Base-by-base conservation (phyloP, 345 rosid genomes). In the Mercurialis annua region DNA sequence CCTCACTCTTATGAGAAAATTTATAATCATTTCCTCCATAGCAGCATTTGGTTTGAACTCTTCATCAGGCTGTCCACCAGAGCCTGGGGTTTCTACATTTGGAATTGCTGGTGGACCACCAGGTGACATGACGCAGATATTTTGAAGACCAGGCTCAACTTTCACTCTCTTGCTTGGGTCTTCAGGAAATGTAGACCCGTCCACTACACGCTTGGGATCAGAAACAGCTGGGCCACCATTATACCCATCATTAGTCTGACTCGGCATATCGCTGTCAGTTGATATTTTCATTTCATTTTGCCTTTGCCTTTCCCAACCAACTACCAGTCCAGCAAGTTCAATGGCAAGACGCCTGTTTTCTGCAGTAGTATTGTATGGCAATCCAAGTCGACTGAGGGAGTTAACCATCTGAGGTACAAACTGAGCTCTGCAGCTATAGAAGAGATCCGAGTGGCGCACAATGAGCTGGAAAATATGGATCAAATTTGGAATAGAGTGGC, bases 331-430 rank as follows among this genome's bases (percentile, higher is more conserved):
- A 78, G 99, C 99, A 78, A 94, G 99, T 78, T 94, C 99, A 80
- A 94, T 91, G 24, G 99, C 97, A 34, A 94, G 96, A 61, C 96
- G 95, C 83, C 99, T 86, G 80, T 91, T 91, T 72, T 94, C 99
- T 10, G 88, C 83, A 38, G 98, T 87, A 60, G 97, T 87, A 81
- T 85, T 94, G 77, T 84, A 91, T 44, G 99, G 98, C 83, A 94
- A 84, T 66, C 99, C 99, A 58, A 94, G 90, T 43, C 99, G 92
- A 76, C 98, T 94, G 63, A 94, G 87, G 65, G 99, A 91, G 80
- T 94, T 94, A 73, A 94, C 99, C 99, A 94, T 94, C 79, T 94
- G 99, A 75, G 98, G 99, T 44, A 94, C 99, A 80, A 94, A 94
- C 65, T 94, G 99, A 23, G 97, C 99, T 79, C 99, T 86, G 77